These are phyloP conservation scores for Stereocaulon alpinum DNA, from an alignment of 495 filamentous ascomycete species.

Conservation along the genomic window DNA sequence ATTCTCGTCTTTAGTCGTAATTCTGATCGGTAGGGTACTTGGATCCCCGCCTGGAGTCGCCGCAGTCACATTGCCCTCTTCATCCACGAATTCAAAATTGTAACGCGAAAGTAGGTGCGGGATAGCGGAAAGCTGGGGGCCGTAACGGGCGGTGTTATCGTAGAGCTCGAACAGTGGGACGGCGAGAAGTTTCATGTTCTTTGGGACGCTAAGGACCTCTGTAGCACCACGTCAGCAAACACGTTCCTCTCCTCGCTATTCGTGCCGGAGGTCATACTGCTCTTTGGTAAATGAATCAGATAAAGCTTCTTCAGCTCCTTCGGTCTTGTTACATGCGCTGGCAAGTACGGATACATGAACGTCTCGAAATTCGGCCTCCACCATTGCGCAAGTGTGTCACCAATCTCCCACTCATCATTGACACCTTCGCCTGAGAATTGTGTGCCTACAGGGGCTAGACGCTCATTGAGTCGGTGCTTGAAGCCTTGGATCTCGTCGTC, in stretches of 20 bases:
- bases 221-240: slow-evolving; percentile 3
- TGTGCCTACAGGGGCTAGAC: slow-evolving; percentile 80
- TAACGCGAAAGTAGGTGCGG: slow-evolving; percentile 88
- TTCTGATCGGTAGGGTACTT: slow-evolving; percentile 45
- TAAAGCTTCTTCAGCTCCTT: slow-evolving; percentile 99
- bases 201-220: slow-evolving; percentile 96
- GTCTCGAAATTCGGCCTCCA: slow-evolving; percentile 99
- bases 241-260: not conserved
- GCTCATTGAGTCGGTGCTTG: slow-evolving; percentile 83
- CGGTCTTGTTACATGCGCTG: slow-evolving; percentile 85
- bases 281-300: slow-evolving; percentile 84
- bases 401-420: slow-evolving; percentile 84
- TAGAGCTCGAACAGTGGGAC: slow-evolving; percentile 96
- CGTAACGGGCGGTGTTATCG: slow-evolving; percentile 90
- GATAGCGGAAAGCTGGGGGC: slow-evolving; percentile 90
- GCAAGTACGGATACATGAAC: slow-evolving; percentile 98
- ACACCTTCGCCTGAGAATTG: slow-evolving; percentile 80
- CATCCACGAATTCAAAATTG: slow-evolving; percentile 98
- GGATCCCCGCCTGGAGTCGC: slow-evolving; percentile 64
- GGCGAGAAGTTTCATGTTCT: slow-evolving; percentile 98
- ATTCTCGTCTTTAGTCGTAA: slow-evolving; percentile 63
- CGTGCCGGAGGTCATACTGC: slow-evolving; percentile 51
- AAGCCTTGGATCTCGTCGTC: slow-evolving; percentile 90
- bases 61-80: slow-evolving; percentile 78
- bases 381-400: slow-evolving; percentile 93